Evolutionary conservation across 805 yeast genomes (phyloP).

Genomic region (Saccharomycopsis selenospora): DNA sequence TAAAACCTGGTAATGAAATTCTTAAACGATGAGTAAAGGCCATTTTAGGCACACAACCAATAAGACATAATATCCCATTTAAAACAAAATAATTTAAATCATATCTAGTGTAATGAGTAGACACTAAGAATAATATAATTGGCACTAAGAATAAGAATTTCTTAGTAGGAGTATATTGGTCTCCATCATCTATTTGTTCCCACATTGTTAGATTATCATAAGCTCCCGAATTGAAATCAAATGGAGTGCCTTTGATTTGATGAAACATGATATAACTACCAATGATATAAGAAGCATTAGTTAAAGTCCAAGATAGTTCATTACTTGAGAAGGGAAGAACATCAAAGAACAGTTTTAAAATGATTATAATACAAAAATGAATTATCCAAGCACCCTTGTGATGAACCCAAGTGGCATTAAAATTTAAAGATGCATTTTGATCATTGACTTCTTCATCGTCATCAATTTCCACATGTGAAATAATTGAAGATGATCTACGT

Average conservation of each 20-base stretch:
- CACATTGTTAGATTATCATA: slow-evolving; percentile 95
- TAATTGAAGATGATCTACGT: slow-evolving; percentile 81
- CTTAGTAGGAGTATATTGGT: slow-evolving; percentile 93
- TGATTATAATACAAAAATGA: slow-evolving; percentile 73
- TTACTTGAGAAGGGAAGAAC: slow-evolving; percentile 72
- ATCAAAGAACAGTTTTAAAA: slow-evolving; percentile 71
- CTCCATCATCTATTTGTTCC: slow-evolving; percentile 94
- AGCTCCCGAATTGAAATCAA: slow-evolving; percentile 94
- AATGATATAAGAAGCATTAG: slow-evolving; percentile 81
- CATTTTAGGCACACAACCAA: slow-evolving; percentile 87
- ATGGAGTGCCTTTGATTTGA: slow-evolving; percentile 93
- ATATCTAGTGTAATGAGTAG: slow-evolving; percentile 87
- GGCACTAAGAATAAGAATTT: slow-evolving; percentile 93
- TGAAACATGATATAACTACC: slow-evolving; percentile 97
- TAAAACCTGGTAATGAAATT: slow-evolving; percentile 47
- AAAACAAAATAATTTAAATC: slow-evolving; percentile 71
- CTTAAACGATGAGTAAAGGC: slow-evolving; percentile 77
- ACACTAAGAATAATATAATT: slow-evolving; percentile 70
- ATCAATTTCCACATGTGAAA: slow-evolving; percentile 91
- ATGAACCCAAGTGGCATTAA: slow-evolving; percentile 95
- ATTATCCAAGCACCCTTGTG: slow-evolving; percentile 95
- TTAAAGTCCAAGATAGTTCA: slow-evolving; percentile 89
- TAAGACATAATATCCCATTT: slow-evolving; percentile 72
- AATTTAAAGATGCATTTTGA: slow-evolving; percentile 79
- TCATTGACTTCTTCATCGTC: slow-evolving; percentile 87